Base-by-base conservation (phyloP, 306 rosid species). In the Sechiopsis laciniata region DNA sequence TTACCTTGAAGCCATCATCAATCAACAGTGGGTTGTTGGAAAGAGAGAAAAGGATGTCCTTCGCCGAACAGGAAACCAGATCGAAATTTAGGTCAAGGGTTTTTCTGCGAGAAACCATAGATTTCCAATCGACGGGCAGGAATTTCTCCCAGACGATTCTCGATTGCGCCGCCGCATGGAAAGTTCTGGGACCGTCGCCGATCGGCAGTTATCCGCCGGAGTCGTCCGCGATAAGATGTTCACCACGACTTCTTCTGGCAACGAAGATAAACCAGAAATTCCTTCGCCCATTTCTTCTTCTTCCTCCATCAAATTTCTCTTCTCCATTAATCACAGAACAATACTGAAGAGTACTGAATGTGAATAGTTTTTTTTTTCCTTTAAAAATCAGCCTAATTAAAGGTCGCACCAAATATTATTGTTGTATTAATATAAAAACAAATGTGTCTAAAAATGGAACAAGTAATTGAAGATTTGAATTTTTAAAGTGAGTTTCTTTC, bases 121-220 rank as follows among this genome's bases (percentile, higher is more conserved):
- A 6, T 10, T 64, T 17, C 71, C 51, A 75, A 63, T 75, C 77
- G 20, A 19, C 7, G 7, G 73, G 78, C 54, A 75, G 60, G 24
- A 75, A 75, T 0, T 19, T 19, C 12, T 52, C 53, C 78, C 78
- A 75, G 0, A 63, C 72, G 51, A 35, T 19, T 12, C 53, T 51
- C 8, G 78, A 51, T 55, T 75, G 53, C 13, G 78, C 55, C n/a
- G 78, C 72, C 62, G 63, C 48, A 52, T n/a, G n/a, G 53, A 75
- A 75, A 51, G 60, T 52, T 13, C 16, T 19, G 9, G 73, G 63
- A 62, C 73, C 61, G 16, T 20, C n/a, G 72, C 20, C 19, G 55
- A 52, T 22, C 73, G n/a, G 22, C 78, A 75, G 8, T 14, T 72
- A 50, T 75, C 78, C 3, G 29, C 9, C n/a, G 78, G 71, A 32